Percentiles rank a stretch among this genome's conserved stretches.
Evolutionary conservation across 495 filamentous ascomycete species (phyloP).

Genomic region (Chaetomium tenue): DNA sequence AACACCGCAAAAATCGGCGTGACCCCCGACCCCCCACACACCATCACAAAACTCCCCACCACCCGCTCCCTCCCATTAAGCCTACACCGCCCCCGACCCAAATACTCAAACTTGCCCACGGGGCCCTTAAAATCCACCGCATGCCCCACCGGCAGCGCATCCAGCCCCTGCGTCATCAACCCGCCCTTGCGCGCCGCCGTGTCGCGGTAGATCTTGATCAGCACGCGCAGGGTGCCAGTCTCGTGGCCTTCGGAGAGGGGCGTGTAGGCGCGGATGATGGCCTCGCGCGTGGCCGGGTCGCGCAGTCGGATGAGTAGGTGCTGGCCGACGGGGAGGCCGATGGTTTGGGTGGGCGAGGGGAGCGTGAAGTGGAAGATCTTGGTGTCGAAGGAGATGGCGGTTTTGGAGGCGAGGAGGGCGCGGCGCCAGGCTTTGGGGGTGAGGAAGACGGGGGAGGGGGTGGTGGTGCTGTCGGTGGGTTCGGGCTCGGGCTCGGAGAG

Average conservation of each 20-base stretch:
- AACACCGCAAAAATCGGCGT: slow-evolving; percentile 92
- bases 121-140: slow-evolving; percentile 87
- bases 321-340: slow-evolving; percentile 84
- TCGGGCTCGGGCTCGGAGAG: slow-evolving; percentile 58
- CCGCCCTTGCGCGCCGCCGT: slow-evolving; percentile 57
- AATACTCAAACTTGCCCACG: slow-evolving; percentile 83
- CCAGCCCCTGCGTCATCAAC: slow-evolving; percentile 81
- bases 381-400: slow-evolving; percentile 72
- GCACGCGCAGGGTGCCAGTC: slow-evolving; percentile 64
- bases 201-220: slow-evolving; percentile 85
- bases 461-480: slow-evolving; percentile 58
- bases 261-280: slow-evolving; percentile 85
- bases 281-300: slow-evolving; percentile 64
- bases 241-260: slow-evolving; percentile 68
- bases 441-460: slow-evolving; percentile 63
- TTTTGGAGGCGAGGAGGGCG: slow-evolving; percentile 63
- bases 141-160: slow-evolving; percentile 66
- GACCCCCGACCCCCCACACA: slow-evolving; percentile 85
- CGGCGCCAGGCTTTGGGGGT: slow-evolving; percentile 69
- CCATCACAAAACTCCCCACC: slow-evolving; percentile 77
- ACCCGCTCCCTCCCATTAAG: slow-evolving; percentile 58
- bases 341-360: slow-evolving; percentile 64
- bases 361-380: slow-evolving; percentile 80
- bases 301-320: slow-evolving; percentile 84
- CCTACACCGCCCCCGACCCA: slow-evolving; percentile 61